Conservation (phyloP, 495 filamentous ascomycete species). For the Massariosphaeria phaeospora region DNA sequence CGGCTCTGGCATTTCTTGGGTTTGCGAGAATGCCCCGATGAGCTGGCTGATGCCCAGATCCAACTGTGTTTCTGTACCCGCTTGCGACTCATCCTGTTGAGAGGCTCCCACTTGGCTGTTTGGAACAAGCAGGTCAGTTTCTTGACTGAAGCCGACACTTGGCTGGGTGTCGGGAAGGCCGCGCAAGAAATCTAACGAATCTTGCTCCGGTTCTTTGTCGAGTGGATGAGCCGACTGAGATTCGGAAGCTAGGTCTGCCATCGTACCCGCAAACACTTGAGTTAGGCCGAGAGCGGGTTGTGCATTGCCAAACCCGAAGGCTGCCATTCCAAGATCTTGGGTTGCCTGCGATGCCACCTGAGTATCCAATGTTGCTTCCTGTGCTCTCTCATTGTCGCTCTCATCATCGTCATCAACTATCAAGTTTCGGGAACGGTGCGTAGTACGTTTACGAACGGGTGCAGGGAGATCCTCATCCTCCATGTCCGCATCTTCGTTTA, state of each 20-base stretch:
- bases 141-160: slow-evolving; percentile 1
- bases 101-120: slow-evolving; percentile 52
- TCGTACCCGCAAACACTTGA: slow-evolving; percentile 88
- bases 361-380: background rate
- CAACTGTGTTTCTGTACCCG: slow-evolving; percentile 6
- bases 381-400: slow-evolving; percentile 32
- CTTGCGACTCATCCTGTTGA: slow-evolving; percentile 5
- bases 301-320: slow-evolving; percentile 38
- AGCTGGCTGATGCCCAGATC: slow-evolving; percentile 21
- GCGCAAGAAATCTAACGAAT: slow-evolving; percentile 49
- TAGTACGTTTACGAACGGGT: slow-evolving; percentile 50
- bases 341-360: background rate
- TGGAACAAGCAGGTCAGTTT: slow-evolving; percentile 48
- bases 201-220: slow-evolving; percentile 40
- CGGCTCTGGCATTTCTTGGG: slow-evolving; percentile 66
- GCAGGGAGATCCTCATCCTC: slow-evolving; percentile 32
- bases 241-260: slow-evolving; percentile 57
- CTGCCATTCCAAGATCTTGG: slow-evolving; percentile 35
- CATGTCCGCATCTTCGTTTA: slow-evolving; percentile 36
- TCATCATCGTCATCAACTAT: slow-evolving; percentile 40
- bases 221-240: slow-evolving; percentile 30
- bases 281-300: slow-evolving; percentile 63
- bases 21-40: slow-evolving; percentile 38
- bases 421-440: slow-evolving; percentile 35
- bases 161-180: slow-evolving; percentile 50